Evolutionary conservation across 495 filamentous ascomycete species (phyloP).

Genomic region (Neurospora sp.): DNA sequence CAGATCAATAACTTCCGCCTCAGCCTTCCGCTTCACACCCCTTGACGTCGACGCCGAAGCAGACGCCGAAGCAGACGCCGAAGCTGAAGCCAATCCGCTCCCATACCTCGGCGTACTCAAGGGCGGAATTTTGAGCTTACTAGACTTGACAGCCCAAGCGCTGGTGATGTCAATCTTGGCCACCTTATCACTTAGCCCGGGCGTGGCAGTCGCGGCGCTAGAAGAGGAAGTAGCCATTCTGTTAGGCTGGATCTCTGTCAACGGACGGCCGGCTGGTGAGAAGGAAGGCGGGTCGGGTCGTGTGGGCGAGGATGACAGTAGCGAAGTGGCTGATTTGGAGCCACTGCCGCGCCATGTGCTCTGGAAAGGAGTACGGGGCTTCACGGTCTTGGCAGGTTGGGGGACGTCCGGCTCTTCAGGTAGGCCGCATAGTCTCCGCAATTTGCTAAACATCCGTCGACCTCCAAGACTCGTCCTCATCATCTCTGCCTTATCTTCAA

Average conservation of each 20-base stretch:
- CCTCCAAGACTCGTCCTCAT: no score
- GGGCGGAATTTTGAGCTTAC: neutral
- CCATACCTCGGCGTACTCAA: neutral
- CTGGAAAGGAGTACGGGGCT: no score
- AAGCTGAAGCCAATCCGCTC: neutral
- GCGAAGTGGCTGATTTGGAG: no score
- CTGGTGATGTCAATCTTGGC: neutral
- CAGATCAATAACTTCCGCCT: neutral
- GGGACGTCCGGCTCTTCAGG: no score
- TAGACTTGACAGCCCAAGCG: neutral
- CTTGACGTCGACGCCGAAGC: neutral
- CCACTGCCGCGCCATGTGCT: no score
- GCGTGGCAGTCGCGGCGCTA: neutral
- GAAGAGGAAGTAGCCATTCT: neutral
- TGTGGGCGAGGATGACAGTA: neutral
- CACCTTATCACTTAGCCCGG: neutral
- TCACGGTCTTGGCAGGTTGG: no score
- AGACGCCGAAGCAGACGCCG: no score
- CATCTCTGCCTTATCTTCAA: no score
- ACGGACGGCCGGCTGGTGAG: neutral
- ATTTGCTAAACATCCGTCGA: no score
- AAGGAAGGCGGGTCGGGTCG: neutral
- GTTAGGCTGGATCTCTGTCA: neutral
- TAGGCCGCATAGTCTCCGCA: no score
- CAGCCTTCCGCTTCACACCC: neutral